A percentile compares a stretch with the other conserved stretches of the same genome.
Conservation (phyloP, 306 rosid species). For the Malus sieversii region DNA sequence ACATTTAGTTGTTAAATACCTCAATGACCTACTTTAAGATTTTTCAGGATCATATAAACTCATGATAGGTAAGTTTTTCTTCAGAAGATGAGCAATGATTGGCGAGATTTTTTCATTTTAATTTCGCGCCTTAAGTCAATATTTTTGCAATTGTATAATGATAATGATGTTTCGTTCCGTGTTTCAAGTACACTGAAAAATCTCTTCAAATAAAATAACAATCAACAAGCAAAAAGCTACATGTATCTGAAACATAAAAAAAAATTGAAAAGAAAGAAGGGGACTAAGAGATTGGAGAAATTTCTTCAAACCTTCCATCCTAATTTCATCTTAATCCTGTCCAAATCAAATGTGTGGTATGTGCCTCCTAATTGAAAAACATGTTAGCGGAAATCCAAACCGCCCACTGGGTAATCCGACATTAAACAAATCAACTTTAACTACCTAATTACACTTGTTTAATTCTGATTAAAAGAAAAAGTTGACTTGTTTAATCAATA, state of each 20-base stretch:
- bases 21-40: no score
- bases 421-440: slow-evolving; percentile 19
- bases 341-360: slow-evolving; percentile 19
- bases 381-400: slow-evolving; percentile 4
- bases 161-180: rapidly evolving
- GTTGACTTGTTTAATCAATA: background rate
- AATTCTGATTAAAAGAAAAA: background rate
- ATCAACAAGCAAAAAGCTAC: no score
- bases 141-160: background rate
- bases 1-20: no score
- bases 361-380: background rate
- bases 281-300: background rate
- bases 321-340: slow-evolving; percentile 12
- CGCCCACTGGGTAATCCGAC: slow-evolving; percentile 31
- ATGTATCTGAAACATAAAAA: no score
- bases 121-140: background rate
- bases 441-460: slow-evolving; percentile 9
- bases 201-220: no score
- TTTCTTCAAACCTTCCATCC: background rate
- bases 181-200: rapidly evolving
- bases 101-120: background rate
- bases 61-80: background rate
- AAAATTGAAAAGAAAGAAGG: no score
- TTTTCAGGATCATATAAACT: no score
- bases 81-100: no score